Evolutionary conservation across 345 rosid species (phyloP), one percentile per base, ranked within the genome.

Genomic region (Ceriops decandra): DNA sequence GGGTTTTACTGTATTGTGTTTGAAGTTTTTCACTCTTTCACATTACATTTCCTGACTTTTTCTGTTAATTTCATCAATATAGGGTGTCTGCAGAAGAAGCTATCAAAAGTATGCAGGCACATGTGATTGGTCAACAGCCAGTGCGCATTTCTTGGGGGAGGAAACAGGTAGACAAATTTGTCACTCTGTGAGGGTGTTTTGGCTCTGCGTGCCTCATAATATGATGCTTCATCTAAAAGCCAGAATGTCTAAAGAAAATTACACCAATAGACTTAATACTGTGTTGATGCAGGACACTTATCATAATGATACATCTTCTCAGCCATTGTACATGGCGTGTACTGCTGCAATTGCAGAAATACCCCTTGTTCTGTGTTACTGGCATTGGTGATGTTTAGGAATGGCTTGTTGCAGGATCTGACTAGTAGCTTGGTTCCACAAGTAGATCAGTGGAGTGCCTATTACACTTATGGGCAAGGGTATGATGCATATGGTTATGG

Each of bases 11-110:
- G 24, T 62, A 28, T 28, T 61, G 36, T 17, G 19, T 46, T 57
- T 36, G 7, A 2, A 10, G 20, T 6, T 42, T 65, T 51, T 31
- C 38, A 3, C 5, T 26, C 42, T 67, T 32, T 21, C 35, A 35
- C 57, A 57, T 36, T 36, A 54, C 24, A 24, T 36, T 31, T 67
- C 42, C 52, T 36, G 36, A 57, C 27, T 3, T 15, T 15, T n/a
- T 3, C 61, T 56, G 16, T 13, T 17, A 54, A 19, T 17, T 21
- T 53, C n/a, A 6, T 24, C 36, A 21, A 16, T 35, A 31, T 63
- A 95, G 99, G 81, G 60, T 83, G 67, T 91, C 99, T 70, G 96
- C 96, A 33, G 99, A 92, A 77, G 98, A 95, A 71, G 96, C 97
- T 74, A 79, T 90, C 51, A 87, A 82, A 69, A 87, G 89, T 78